Evolutionary conservation across 164 flowering plant species (phyloP), one percentile per base, ranked within the genome.

Genomic region (Pachysandra terminalis): DNA sequence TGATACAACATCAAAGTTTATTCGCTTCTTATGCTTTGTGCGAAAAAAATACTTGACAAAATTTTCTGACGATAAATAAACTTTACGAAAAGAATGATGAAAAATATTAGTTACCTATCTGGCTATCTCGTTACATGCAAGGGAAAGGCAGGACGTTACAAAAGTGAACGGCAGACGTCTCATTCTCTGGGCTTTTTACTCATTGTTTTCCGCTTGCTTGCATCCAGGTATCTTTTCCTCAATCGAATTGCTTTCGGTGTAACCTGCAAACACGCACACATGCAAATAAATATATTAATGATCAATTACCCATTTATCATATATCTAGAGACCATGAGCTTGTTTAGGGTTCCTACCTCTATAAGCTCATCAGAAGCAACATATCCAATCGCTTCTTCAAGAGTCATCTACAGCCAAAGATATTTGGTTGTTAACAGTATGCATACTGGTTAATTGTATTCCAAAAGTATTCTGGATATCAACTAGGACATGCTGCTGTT

Each of bases 341-440:
- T 14, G 54, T 0, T 28, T 15, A 55, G 16, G 19, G 26, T 63
- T 56, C 77, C 66, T 67, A 86, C 99, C 93, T 96, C 99, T 59
- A 96, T 96, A 56, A 96, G 88, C 82, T 96, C 98, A 81, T 96
- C 99, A 19, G 97, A 80, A 59, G 96, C 97, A 65, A 93, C 98
- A 72, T 96, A 96, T 0, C 99, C 99, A 8, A 96, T 96, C 24
- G 96, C 99, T 76, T 90, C 99, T 87, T 96, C 99, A 24, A 96
- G 90, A 28, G 94, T 90, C 85, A 96, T 84, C 99, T 93, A 90
- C 78, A 82, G 1, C 26, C 45, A 78, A 75, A 70, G 41, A n/a
- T 14, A 41, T n/a, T 26, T 40, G 52, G 28, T 28, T 45, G 57
- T 59, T 28, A 68, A 60, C 35, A 40, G 21, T 21, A 1, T 45